Base-by-base conservation (phyloP, 2,329 filamentous ascomycete genomes). In the Fusarium lateritium region DNA sequence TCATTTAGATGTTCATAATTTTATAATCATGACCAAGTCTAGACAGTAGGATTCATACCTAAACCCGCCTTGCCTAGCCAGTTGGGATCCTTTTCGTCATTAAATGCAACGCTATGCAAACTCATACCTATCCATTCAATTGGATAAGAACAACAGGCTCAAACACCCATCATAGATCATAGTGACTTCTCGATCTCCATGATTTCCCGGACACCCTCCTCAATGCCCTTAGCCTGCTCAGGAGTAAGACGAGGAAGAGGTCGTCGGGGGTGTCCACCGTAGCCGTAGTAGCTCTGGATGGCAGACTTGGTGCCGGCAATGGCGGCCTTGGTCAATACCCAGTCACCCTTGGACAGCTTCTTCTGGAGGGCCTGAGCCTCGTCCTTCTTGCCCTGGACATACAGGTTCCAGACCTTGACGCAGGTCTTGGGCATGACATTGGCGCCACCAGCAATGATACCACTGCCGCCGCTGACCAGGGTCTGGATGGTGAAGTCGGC, bases 401-500 rank as follows among this genome's bases (percentile, higher is more conserved):
- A 95, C 55, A 95, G 84, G 76, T 93, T 86, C 91, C 92, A 94
- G 28, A 97, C 88, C 77, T 87, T 88, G 50, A 92, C 91, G 76
- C 93, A 94, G 8, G 92, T 84, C 83, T 94, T 94, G 51, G 94
- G 94, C 80, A 95, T 89, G 60, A 97, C 89, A 76, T 97, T 97
- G 65, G 93, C 94, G 42, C 92, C 90, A 21, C 94, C 94, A 17
- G 92, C 93, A 75, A 97, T 96, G 79, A 96, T 94, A 33, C 94
- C 93, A 57, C 89, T 91, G 43, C 93, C 93, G 47, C 93, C 93
- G 47, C 89, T 92, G 64, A 91, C 86, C 6, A 94, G 86, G 2
- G 93, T 95, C 81, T 95, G 94, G 28, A 93, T 85, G 1, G 93
- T 94, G 79, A 97, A 97, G 80, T 97, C 94, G 76, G 92, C 93